Evolutionary conservation across 345 rosid genomes (phyloP), one percentile per base, ranked within the genome.

Genomic region (Hibiscus syriacus): DNA sequence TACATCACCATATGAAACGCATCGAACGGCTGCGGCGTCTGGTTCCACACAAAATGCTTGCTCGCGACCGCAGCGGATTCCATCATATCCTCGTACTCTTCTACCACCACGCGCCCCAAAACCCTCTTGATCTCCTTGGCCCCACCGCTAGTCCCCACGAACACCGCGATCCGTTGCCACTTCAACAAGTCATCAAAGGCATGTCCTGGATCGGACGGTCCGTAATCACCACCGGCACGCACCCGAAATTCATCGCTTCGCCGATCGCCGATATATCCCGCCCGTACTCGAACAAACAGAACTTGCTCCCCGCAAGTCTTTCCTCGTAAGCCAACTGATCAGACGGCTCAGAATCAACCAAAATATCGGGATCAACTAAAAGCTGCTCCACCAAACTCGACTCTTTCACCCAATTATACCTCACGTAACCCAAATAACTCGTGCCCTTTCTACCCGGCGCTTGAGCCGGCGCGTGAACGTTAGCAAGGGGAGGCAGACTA

Each of bases 181-280:
- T 70, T 46, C 72, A 86, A 55, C 75, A 84, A 76, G 66, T 86
- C 80, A 76, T 77, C 75, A 84, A 62, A 68, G 88, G 88, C 72
- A 80, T 20, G 68, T 86, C 86, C 64, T 77, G 88, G 6, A 80
- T 80, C 76, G 91, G 88, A 41, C 84, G 84, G 75, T 68, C 78
- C 5, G 88, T 76, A 0, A 86, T 66, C 76, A 86, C 76, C 78
- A 80, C 82, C 1, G 85, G 84, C 20, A 84, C 78, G 48, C 91
- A 86, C 12, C 91, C 86, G 41, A 73, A 72, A 34, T 81, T 73
- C 84, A 84, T 17, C 19, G 91, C 88, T 12, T 82, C 81, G 0
- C 76, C 80, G 5, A 86, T 76, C 20, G 73, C 74, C 36, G 82
- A 72, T 9, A 82, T 22, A 5, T 73, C 83, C 2, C 61, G 79